These are phyloP conservation scores for Coemansia reversa DNA, from an alignment of 192 early-diverging fungal genomes.

Conservation along the genomic window DNA sequence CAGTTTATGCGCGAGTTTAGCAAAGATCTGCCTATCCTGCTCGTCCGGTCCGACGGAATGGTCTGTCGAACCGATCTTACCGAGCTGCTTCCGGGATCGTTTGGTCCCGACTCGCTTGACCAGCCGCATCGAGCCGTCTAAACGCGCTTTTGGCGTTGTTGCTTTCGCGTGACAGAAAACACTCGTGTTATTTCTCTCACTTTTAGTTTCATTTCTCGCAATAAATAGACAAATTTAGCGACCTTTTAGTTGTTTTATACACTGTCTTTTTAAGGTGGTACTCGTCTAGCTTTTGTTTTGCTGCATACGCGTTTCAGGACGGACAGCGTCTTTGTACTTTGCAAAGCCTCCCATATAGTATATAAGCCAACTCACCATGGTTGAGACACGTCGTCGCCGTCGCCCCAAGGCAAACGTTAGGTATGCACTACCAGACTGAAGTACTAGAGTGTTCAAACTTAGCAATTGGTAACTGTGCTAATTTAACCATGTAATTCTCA, in stretches of 20 bases:
- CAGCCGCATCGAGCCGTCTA: slow-evolving; percentile 4
- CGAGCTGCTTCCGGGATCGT: slow-evolving; percentile 68
- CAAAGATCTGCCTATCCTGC: slow-evolving; percentile 60
- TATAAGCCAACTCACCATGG: slow-evolving; percentile 22
- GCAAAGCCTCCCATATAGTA: neutral
- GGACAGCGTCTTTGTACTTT: neutral
- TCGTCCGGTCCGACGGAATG: slow-evolving; percentile 58
- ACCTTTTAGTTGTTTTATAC: too few species aligned
- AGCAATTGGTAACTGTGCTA: neutral
- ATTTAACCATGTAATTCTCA: too few species aligned
- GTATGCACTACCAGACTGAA: slow-evolving; percentile 1
- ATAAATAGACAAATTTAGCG: too few species aligned
- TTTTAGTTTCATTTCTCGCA: neutral
- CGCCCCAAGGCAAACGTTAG: slow-evolving; percentile 49
- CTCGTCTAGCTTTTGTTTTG: too few species aligned
- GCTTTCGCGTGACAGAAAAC: slow-evolving; percentile 7
- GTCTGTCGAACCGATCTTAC: slow-evolving; percentile 53
- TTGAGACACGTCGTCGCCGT: slow-evolving; percentile 49
- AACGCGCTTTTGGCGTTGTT: slow-evolving; percentile 1
- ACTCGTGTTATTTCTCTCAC: neutral
- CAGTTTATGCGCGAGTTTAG: slow-evolving; percentile 87
- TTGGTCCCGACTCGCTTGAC: slow-evolving; percentile 64
- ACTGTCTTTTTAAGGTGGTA: too few species aligned
- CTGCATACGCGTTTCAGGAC: too few species aligned
- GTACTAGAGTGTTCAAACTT: neutral